phyloP scores from a whole-genome alignment of 352 stramenopile genomes.

The Phytopythium montanum region DNA sequence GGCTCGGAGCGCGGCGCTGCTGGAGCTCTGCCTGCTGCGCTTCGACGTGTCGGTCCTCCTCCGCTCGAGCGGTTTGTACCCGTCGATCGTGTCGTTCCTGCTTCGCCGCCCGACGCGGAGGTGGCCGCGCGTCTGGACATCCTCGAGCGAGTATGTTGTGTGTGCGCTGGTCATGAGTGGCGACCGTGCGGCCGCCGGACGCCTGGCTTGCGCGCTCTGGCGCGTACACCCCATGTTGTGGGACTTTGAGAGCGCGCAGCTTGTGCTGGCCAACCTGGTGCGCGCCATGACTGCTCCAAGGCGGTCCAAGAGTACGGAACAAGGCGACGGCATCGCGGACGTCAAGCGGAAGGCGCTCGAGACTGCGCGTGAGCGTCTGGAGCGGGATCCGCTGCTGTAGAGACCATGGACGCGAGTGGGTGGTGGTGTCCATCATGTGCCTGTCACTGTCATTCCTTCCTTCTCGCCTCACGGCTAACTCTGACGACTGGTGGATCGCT shows the following conservation, averaged over 20 bases:
- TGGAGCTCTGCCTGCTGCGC: constrained; percentile 63
- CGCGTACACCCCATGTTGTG: constrained; percentile 61
- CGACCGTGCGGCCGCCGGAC: constrained; percentile 43
- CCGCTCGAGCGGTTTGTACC: constrained; percentile 31
- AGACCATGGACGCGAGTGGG: neutral
- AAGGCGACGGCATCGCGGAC: constrained; percentile 4
- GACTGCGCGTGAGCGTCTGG: constrained; percentile 20
- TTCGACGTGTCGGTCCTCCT: constrained; percentile 46
- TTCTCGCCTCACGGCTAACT: neutral
- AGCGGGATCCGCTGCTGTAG: constrained; percentile 19
- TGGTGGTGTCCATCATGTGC: too few species aligned
- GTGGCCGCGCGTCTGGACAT: constrained; percentile 41
- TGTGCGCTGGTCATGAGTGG: constrained; percentile 49
- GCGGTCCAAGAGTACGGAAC: constrained; percentile 1
- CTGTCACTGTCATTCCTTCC: neutral
- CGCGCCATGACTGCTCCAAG: constrained; percentile 18
- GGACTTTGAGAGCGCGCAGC: constrained; percentile 59
- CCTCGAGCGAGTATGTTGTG: constrained; percentile 55
- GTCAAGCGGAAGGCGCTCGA: constrained; percentile 30
- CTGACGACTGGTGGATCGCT: constrained; percentile 6
- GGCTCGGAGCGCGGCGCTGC: constrained; percentile 14
- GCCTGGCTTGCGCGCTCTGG: constrained; percentile 50
- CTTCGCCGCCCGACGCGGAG: constrained; percentile 6
- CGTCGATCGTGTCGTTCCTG: constrained; percentile 35
- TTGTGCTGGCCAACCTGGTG: constrained; percentile 57